Evolutionary conservation across 371 early-diverging fungal species (phyloP), one percentile per base, ranked within the genome.

Genomic region (Entomophthora muscae): DNA sequence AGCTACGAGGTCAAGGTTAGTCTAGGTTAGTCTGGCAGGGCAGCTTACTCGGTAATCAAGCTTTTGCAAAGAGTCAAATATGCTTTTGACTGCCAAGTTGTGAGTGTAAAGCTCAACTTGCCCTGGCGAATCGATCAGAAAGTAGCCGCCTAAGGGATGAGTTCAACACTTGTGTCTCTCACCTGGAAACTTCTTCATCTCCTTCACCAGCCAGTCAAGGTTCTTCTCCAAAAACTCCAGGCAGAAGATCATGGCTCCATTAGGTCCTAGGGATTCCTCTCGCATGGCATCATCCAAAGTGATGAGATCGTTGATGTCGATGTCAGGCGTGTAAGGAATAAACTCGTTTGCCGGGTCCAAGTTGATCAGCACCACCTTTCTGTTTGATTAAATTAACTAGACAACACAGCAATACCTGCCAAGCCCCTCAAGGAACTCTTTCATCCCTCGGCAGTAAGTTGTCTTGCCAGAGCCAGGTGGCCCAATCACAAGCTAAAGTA

Each of bases 31-130:
- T n/a, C 17, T 53, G 23, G 27, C 21, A 56, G 32, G 32, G 27
- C 12, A 33, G n/a, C 68, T 55, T 78, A 86, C 89, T 69, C 89
- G 73, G 68, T 83, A 88, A 65, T 85, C 76, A 17, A 76, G 63
- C 67, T 90, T 89, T 67, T 81, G 77, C 28, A 99, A 75, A 57
- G 69, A 70, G n/a, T 82, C 80, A 1, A 96, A n/a, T n/a, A n/a
- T n/a, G n/a, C n/a, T n/a, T n/a, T n/a, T n/a, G n/a, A n/a, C n/a
- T n/a, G n/a, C n/a, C 67, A 75, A 73, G 66, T 97, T 90, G 75
- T 98, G 95, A 24, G 98, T 94, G 71, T 88, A 99, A 51, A 98
- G 83, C 72, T 99, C 99, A 10, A 98, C 95, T 74, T 99, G 99
- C 0, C 99, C 99, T 1, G 99, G 99, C 61, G 89, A 96, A 72